These are phyloP conservation scores for Chaetothyriales sp. DNA, from an alignment of 2,329 filamentous ascomycete genomes.

Conservation along the genomic window DNA sequence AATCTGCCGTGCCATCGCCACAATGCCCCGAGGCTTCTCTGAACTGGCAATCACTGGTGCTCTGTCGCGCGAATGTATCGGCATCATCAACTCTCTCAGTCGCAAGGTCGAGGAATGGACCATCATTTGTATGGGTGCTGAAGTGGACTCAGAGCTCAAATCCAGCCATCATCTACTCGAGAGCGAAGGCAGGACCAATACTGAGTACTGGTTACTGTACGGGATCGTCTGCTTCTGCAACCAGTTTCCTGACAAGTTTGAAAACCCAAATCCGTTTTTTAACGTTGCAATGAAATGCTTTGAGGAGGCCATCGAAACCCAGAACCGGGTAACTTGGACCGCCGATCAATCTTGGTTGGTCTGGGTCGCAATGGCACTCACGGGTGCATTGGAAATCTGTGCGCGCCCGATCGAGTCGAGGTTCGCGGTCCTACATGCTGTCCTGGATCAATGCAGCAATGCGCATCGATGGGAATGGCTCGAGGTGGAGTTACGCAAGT, in stretches of 20 bases:
- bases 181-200: not conserved
- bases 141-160: not conserved
- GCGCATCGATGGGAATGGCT: not conserved
- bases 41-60: constrained; percentile 9
- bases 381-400: not conserved
- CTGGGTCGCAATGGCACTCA: not conserved
- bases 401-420: not conserved
- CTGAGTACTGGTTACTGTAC: not conserved
- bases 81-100: not conserved
- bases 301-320: not conserved
- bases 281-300: not conserved
- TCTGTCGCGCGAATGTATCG: constrained; percentile 1
- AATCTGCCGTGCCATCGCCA: constrained; percentile 5
- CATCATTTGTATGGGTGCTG: not conserved
- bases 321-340: not conserved
- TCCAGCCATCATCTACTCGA: not conserved
- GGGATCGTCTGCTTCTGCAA: not conserved
- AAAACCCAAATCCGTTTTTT: not conserved
- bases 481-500: not conserved
- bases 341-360: not conserved
- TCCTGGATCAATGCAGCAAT: not conserved
- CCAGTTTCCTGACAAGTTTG: not conserved
- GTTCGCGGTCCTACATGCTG: not conserved
- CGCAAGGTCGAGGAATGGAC: not conserved
- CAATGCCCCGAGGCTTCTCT: constrained; percentile 9